A percentile compares a stretch with the other conserved stretches of the same genome.
Evolutionary conservation across 2,329 filamentous ascomycete genomes (phyloP).

Genomic region (Sporothrix euskadiensis): DNA sequence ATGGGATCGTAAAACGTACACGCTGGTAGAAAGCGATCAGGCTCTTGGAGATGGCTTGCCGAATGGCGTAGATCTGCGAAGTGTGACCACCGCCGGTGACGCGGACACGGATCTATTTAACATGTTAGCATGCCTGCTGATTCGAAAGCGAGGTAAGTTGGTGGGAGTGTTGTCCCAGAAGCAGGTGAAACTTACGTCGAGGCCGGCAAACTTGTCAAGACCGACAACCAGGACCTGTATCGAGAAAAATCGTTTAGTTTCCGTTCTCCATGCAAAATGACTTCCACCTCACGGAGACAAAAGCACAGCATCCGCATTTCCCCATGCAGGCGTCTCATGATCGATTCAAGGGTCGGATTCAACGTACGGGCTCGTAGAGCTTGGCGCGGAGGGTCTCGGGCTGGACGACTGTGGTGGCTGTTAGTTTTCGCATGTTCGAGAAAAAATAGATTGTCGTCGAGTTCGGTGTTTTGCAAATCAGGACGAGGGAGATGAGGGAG

Average conservation of each 20-base stretch:
- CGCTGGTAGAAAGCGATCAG: constrained; percentile 48
- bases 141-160: no score
- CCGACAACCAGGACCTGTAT: constrained; percentile 78
- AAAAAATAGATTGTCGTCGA: neutral
- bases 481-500: neutral
- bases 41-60: constrained; percentile 97
- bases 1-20: constrained; percentile 48
- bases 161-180: neutral
- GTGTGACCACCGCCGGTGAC: constrained; percentile 68
- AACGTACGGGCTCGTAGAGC: constrained; percentile 84
- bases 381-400: constrained; percentile 41
- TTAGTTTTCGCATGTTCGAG: constrained; percentile 19
- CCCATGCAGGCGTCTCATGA: neutral
- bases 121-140: constrained; percentile 21
- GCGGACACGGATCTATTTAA: constrained; percentile 76
- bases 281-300: neutral
- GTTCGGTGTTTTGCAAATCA: neutral
- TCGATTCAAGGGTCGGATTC: neutral
- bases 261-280: neutral
- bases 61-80: constrained; percentile 70
- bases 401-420: constrained; percentile 31
- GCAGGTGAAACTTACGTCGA: constrained; percentile 57
- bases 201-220: constrained; percentile 71
- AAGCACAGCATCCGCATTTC: neutral
- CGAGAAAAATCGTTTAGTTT: neutral